Conservation (phyloP, 768 basidiomycete genomes). For the Phanerochaete sordida region DNA sequence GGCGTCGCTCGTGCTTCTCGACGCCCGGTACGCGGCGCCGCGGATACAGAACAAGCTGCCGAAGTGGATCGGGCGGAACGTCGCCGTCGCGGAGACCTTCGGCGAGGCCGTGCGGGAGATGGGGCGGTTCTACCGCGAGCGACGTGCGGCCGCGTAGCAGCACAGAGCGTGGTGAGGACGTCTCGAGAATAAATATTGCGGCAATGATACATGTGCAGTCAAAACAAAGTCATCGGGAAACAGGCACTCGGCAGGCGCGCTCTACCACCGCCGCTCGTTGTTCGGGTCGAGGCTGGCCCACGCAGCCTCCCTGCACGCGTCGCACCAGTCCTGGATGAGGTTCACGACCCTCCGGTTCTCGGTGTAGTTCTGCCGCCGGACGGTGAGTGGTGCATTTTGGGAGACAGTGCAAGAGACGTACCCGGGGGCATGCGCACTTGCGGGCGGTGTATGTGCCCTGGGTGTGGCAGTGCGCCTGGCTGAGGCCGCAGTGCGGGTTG, state of each 20-base stretch:
- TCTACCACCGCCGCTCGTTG: conserved; percentile 9
- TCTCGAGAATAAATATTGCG: not conserved
- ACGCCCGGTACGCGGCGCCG: conserved; percentile 70
- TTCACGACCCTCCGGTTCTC: conserved; percentile 24
- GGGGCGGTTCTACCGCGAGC: conserved; percentile 64
- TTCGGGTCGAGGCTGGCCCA: conserved; percentile 23
- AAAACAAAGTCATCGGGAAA: not conserved
- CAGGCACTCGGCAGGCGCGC: not conserved
- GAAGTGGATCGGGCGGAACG: conserved; percentile 75
- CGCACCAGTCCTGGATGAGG: conserved; percentile 25
- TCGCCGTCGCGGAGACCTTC: conserved; percentile 60
- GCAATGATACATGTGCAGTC: not conserved
- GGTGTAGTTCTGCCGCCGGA: conserved; percentile 16
- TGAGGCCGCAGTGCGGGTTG: conserved; percentile 22
- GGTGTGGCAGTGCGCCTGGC: conserved; percentile 23
- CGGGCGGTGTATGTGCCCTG: conserved; percentile 4
- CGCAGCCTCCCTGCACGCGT: conserved; percentile 20
- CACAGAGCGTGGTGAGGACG: not conserved
- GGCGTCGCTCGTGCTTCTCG: conserved; percentile 86
- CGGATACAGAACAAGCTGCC: conserved; percentile 82
- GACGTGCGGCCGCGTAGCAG: conserved; percentile 18
- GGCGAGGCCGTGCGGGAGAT: conserved; percentile 69
- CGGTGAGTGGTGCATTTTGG: not conserved
- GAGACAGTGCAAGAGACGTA: not conserved
- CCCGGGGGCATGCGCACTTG: conserved; percentile 23